Percentiles rank a stretch among this genome's conserved stretches.
Evolutionary conservation across 768 basidiomycete genomes (phyloP).

Genomic region (Suillus brevipes): DNA sequence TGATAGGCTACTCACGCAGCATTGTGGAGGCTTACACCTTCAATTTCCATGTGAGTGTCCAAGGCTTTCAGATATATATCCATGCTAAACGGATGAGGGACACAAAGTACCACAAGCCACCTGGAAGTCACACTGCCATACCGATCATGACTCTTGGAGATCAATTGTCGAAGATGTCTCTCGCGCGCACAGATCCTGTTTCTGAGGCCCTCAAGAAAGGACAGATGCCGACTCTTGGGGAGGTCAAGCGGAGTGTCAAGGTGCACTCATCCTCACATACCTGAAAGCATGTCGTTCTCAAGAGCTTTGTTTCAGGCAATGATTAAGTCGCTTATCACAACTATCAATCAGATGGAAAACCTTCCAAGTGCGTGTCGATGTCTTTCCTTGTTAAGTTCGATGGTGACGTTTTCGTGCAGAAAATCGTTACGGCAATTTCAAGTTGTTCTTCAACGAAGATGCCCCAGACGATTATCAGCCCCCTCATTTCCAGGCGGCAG

Average conservation of each 20-base stretch:
- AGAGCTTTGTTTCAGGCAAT: constrained; percentile 48
- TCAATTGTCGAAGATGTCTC: constrained; percentile 50
- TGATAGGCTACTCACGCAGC: constrained; percentile 39
- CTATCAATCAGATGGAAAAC: constrained; percentile 78
- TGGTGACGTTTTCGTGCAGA: constrained; percentile 39
- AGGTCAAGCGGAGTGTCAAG: constrained; percentile 83
- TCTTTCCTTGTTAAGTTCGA: constrained; percentile 4
- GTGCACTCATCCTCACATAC: constrained; percentile 33
- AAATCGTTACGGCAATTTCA: constrained; percentile 85
- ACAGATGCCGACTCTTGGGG: constrained; percentile 67
- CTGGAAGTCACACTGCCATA: constrained; percentile 57
- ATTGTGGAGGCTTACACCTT: constrained; percentile 89
- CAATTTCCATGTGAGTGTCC: constrained; percentile 64
- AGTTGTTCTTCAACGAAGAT: constrained; percentile 78
- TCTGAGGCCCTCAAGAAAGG: constrained; percentile 59
- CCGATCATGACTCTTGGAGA: constrained; percentile 78
- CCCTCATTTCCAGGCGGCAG: constrained; percentile 72
- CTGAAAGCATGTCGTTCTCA: background rate
- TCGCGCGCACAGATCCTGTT: constrained; percentile 56
- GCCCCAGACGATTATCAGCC: constrained; percentile 86
- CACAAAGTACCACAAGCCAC: constrained; percentile 63
- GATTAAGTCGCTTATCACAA: constrained; percentile 74
- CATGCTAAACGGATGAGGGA: constrained; percentile 8
- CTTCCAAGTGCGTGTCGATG: constrained; percentile 62
- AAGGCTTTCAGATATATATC: background rate